These are phyloP conservation scores for Phialocephala subalpina DNA, from an alignment of 2,329 filamentous ascomycete species.

Conservation along the genomic window DNA sequence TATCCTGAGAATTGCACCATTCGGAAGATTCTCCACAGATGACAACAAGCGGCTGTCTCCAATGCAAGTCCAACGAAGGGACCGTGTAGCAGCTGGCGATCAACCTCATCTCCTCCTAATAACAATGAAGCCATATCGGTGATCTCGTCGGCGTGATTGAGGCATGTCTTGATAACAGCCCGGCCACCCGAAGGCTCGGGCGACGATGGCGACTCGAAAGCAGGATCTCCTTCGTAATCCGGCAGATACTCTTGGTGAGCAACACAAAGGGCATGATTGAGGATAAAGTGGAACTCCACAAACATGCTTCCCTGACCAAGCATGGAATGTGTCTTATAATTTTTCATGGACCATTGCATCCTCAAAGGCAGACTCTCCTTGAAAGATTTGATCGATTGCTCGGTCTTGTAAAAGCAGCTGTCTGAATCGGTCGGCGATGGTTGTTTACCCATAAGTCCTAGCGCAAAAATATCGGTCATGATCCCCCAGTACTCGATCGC, in stretches of 20 bases:
- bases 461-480: background rate
- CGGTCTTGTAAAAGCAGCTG: background rate
- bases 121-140: background rate
- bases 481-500: background rate
- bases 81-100: background rate
- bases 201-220: background rate
- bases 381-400: background rate
- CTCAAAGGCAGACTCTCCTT: background rate
- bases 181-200: background rate
- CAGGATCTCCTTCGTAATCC: background rate
- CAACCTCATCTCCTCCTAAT: background rate
- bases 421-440: background rate
- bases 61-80: background rate
- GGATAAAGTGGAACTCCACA: constrained; percentile 6
- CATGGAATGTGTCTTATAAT: constrained; percentile 6
- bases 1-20: background rate
- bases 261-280: background rate
- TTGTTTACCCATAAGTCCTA: background rate
- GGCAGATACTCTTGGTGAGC: constrained; percentile 3
- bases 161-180: background rate
- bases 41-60: background rate
- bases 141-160: constrained; percentile 1
- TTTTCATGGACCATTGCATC: constrained; percentile 5
- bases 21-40: background rate
- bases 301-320: constrained; percentile 6